A percentile compares a stretch with the other conserved stretches of the same genome.
phyloP scores from a whole-genome alignment of 371 early-diverging fungal genomes.

The Saksenaea oblongispora region DNA sequence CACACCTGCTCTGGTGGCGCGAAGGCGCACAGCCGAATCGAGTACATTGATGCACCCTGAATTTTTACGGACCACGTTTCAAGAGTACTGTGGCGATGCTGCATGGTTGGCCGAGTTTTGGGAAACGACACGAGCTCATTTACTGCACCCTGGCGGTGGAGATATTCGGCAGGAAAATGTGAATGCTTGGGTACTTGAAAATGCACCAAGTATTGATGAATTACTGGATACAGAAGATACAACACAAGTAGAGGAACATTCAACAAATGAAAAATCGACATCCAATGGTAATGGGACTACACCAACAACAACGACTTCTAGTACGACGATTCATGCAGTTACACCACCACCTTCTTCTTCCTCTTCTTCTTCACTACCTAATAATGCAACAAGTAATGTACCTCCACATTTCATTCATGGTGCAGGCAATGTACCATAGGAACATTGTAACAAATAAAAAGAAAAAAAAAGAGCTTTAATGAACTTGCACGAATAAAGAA shows the following conservation, averaged over 20 bases:
- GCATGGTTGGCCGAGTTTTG: constrained; percentile 60
- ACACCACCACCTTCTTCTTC: neutral
- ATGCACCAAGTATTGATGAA: constrained; percentile 31
- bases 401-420: neutral
- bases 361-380: constrained; percentile 1
- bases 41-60: constrained; percentile 54
- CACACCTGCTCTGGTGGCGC: constrained; percentile 47
- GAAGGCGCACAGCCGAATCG: constrained; percentile 31
- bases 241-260: constrained; percentile 2
- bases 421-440: neutral
- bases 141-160: constrained; percentile 23
- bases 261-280: neutral
- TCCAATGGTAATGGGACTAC: too few species aligned
- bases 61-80: constrained; percentile 51
- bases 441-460: neutral
- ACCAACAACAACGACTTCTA: neutral
- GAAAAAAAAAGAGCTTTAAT: neutral
- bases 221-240: constrained; percentile 4
- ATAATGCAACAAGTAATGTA: neutral
- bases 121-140: constrained; percentile 49
- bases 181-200: constrained; percentile 44
- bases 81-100: constrained; percentile 56
- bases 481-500: neutral
- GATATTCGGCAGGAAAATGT: constrained; percentile 15
- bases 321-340: neutral